Evolutionary conservation across 768 basidiomycete genomes (phyloP), one percentile per base, ranked within the genome.

Genomic region (Pleurotus djamor): DNA sequence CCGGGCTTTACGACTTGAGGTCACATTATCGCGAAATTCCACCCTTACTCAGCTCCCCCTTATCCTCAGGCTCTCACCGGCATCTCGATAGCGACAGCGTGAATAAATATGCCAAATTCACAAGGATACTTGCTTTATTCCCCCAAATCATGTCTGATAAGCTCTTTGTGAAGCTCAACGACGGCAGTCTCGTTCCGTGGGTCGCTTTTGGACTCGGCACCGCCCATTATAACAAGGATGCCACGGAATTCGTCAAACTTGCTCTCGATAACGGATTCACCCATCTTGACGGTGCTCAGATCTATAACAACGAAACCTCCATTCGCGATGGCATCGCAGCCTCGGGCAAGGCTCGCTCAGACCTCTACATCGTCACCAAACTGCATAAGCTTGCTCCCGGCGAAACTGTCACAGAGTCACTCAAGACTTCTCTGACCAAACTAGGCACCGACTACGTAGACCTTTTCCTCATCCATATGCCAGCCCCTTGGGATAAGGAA

Each of bases 341-440:
- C 2, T 79, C 83, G 3, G 78, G 79, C 28, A 83, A 79, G 63
- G 67, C 80, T 7, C 82, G 84, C 16, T 78, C 78, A 0, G 78
- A 81, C 52, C 68, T 91, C 8, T 91, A 79, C 69, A 77, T 91
- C 63, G 84, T 85, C 43, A 88, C 86, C 17, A 87, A 88, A 63
- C 71, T 87, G 47, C 67, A 68, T 7, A 75, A 74, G 47, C 67
- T 83, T 21, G 64, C 63, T 6, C 71, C 74, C 0, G 79, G 80
- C 7, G 69, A 77, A 61, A 79, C 76, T 2, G 81, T 89, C 36
- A 77, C 73, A 54, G 73, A 76, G 4, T 73, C 79, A 0, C 67
- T 92, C 9, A 65, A 78, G 41, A 73, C 69, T n/a, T 87, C 86
- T 7, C 69, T 91, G 51, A 67, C 75, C 65, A 82, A 81, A 65